A percentile compares a stretch with the other conserved stretches of the same genome.
phyloP scores from a whole-genome alignment of 495 filamentous ascomycete species.

The Aspergillus coremiiformis region DNA sequence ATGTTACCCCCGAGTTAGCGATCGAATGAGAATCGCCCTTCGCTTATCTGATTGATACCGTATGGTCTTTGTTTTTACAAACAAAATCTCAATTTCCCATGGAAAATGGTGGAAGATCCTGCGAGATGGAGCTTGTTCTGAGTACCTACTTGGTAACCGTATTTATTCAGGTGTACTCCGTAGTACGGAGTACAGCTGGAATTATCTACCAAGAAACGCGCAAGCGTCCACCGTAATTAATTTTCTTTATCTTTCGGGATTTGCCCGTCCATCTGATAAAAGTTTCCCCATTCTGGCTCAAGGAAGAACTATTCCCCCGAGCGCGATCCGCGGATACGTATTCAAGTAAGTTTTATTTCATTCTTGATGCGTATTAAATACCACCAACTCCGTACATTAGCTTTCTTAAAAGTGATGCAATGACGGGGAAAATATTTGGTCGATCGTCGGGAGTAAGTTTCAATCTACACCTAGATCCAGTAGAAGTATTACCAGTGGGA shows the following conservation, averaged over 20 bases:
- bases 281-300: not conserved
- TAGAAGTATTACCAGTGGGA: not conserved
- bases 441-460: constrained; percentile 20
- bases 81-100: not conserved
- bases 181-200: not conserved
- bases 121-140: not conserved
- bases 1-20: not conserved
- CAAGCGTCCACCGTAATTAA: not conserved
- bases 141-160: not conserved
- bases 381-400: no score
- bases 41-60: not conserved
- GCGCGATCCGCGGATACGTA: not conserved
- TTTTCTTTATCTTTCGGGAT: not conserved
- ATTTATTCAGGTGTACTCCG: no score
- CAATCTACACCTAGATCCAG: not conserved
- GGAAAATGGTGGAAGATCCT: not conserved
- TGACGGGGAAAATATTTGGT: constrained; percentile 18
- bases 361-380: no score
- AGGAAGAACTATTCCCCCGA: not conserved
- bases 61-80: no score
- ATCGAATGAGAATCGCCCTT: no score
- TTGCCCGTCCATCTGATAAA: constrained; percentile 8
- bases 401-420: not conserved
- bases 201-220: constrained; percentile 2
- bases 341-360: not conserved